phyloP scores from a whole-genome alignment of 148 eudicot genomes.

The Heliamphora exappendiculata region DNA sequence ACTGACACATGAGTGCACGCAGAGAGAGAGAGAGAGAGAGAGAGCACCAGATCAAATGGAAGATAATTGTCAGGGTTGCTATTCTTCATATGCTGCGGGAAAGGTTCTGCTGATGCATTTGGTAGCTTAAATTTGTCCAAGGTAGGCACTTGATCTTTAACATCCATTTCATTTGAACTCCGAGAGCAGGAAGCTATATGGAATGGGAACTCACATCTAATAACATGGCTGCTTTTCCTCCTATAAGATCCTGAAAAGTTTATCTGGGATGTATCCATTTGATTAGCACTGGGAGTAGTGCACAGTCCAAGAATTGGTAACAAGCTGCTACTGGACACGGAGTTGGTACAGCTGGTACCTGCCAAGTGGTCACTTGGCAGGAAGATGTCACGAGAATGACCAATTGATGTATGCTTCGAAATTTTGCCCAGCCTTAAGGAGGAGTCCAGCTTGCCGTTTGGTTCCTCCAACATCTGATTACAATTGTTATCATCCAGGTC shows the following conservation, averaged over 20 bases:
- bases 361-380: constrained; percentile 22
- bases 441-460: constrained; percentile 22
- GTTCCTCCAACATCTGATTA: constrained; percentile 25
- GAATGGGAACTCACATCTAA: constrained; percentile 39
- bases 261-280: constrained; percentile 42
- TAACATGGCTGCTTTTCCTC: constrained; percentile 41
- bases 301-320: constrained; percentile 73
- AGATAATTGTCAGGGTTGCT: constrained; percentile 27
- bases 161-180: constrained; percentile 29
- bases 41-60: constrained; percentile 39
- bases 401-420: constrained; percentile 31
- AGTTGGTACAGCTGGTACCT: constrained; percentile 21
- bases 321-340: constrained; percentile 21
- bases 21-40: background rate
- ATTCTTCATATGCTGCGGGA: constrained; percentile 28
- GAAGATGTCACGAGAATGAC: constrained; percentile 20
- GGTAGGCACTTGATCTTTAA: constrained; percentile 24
- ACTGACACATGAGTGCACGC: too few relatives aligned
- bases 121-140: constrained; percentile 30
- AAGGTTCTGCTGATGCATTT: constrained; percentile 31
- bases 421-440: constrained; percentile 25
- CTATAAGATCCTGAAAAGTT: constrained; percentile 32
- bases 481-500: constrained; percentile 25
- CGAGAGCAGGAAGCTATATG: constrained; percentile 31
- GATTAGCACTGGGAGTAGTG: constrained; percentile 93